A percentile compares a stretch with the other conserved stretches of the same genome.
phyloP scores from a whole-genome alignment of 1,284 basidiomycete genomes.

The Boletus sp. region DNA sequence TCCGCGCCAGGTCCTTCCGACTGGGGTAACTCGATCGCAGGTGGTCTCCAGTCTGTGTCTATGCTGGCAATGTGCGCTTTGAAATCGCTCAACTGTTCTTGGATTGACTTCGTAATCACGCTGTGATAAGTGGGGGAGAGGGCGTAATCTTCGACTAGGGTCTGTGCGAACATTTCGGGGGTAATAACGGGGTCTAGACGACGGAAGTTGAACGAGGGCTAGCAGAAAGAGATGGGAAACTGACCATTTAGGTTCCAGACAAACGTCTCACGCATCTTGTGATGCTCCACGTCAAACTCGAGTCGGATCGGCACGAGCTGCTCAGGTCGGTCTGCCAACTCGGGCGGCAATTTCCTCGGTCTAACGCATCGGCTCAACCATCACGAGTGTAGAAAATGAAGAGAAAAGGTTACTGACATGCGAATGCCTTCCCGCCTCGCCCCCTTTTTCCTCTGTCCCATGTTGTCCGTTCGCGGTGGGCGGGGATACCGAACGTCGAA shows the following conservation, averaged over 20 bases:
- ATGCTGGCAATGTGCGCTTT: conserved; percentile 58
- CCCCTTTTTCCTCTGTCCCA: conserved; percentile 50
- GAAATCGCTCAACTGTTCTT: conserved; percentile 84
- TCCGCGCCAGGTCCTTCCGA: conserved; percentile 30
- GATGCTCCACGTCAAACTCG: conserved; percentile 91
- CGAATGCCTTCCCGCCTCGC: conserved; percentile 68
- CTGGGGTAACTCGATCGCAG: conserved; percentile 22
- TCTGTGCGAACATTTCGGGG: conserved; percentile 87
- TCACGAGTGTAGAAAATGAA: conserved; percentile 1
- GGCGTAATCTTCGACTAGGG: conserved; percentile 89
- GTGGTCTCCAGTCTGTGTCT: conserved; percentile 38
- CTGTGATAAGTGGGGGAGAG: conserved; percentile 71
- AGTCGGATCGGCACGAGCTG: conserved; percentile 90
- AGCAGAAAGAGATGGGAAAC: conserved; percentile 19
- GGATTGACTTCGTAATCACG: conserved; percentile 81
- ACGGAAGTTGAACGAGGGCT: neutral
- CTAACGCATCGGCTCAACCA: conserved; percentile 36
- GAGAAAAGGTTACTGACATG: conserved; percentile 49
- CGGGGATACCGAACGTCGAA: conserved; percentile 73
- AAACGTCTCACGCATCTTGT: conserved; percentile 94
- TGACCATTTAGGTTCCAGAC: conserved; percentile 93
- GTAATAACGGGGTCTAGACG: conserved; percentile 79
- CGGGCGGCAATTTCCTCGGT: conserved; percentile 57
- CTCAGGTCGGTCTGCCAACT: conserved; percentile 66
- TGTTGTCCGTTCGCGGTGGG: conserved; percentile 38